Evolutionary conservation across 1,284 basidiomycete genomes (phyloP), one percentile per base, ranked within the genome.

Genomic region (Rhodotorula glutinis): DNA sequence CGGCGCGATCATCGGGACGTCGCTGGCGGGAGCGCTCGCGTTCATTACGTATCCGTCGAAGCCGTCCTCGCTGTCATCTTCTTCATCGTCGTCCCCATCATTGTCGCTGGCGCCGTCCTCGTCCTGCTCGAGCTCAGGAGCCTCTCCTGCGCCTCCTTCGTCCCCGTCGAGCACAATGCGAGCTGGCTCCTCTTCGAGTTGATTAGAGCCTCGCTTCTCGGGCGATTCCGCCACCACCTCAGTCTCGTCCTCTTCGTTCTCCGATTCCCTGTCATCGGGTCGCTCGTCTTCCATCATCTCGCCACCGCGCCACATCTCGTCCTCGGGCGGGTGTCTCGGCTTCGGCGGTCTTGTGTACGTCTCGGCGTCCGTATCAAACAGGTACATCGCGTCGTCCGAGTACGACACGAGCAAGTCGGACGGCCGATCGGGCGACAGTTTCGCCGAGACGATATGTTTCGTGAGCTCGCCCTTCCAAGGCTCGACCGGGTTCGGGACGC

Each of bases 1-100:
- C n/a, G 93, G 92, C 63, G 85, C 80, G 60, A 95, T 80, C 44
- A 86, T 77, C 3, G 90, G 86, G 2, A 86, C 80, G 63, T 79
- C 75, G 73, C 65, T 79, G 16, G 38, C 60, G 38, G 33, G 53
- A 46, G 49, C 21, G 27, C 9, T 27, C 38, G 55, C 19, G 40
- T 17, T 17, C 29, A 44, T 7, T 10, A 33, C 19, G 57, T 16
- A 30, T n/a, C 53, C 52, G 29, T 43, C 21, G 38, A 59, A 30
- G n/a, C 13, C 27, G 14, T 14, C 43, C 2, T 59, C 63, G 10
- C 49, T 29, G 4, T 67, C 60, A 21, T 46, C 3, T 10, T 70
- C 47, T 16, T 63, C 52, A 16, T 70, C 73, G 47, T 74, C 70
- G 46, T 30, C 59, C 40, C 10, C 51, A 8, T 64, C 63, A 14